These are phyloP conservation scores for Geranium brycei DNA, from an alignment of 345 rosid species.

Conservation along the genomic window DNA sequence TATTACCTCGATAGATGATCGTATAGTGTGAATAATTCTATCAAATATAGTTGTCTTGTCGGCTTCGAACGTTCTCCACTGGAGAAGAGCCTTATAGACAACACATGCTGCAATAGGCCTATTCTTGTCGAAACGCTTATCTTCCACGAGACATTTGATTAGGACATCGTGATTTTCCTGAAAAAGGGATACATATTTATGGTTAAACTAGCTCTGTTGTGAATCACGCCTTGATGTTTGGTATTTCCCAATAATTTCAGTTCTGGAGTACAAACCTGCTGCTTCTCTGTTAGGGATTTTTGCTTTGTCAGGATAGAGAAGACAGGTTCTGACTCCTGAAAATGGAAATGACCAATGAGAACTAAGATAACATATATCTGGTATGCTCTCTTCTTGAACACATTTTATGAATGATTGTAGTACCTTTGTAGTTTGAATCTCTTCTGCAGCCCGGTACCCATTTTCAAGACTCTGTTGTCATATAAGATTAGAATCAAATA, in stretches of 20 bases:
- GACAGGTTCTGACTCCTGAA: slow-evolving; percentile 30
- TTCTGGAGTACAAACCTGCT: slow-evolving; percentile 24
- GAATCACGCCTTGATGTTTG: not conserved
- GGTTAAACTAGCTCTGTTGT: not conserved
- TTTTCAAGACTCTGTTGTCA: slow-evolving; percentile 27
- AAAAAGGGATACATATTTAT: slow-evolving; percentile 4
- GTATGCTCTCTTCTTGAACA: not conserved
- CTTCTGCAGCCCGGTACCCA: slow-evolving; percentile 26
- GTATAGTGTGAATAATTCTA: slow-evolving; percentile 35
- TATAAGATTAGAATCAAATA: slow-evolving; percentile 9
- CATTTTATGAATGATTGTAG: slow-evolving; percentile 1
- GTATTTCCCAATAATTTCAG: slow-evolving; percentile 3
- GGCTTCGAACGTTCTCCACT: slow-evolving; percentile 61
- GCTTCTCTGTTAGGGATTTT: slow-evolving; percentile 42
- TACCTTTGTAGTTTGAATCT: slow-evolving; percentile 28
- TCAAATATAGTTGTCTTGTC: slow-evolving; percentile 52
- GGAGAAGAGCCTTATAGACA: slow-evolving; percentile 41
- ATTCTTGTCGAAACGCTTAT: slow-evolving; percentile 32
- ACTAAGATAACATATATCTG: not conserved
- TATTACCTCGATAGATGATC: slow-evolving; percentile 39
- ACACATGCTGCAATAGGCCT: slow-evolving; percentile 47
- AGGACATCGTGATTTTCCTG: slow-evolving; percentile 51
- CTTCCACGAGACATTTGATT: slow-evolving; percentile 35
- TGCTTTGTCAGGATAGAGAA: slow-evolving; percentile 30
- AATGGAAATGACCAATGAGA: slow-evolving; percentile 9